These are phyloP conservation scores for Pythium rhizo-oryzae DNA, from an alignment of 352 stramenopile species.

Conservation along the genomic window DNA sequence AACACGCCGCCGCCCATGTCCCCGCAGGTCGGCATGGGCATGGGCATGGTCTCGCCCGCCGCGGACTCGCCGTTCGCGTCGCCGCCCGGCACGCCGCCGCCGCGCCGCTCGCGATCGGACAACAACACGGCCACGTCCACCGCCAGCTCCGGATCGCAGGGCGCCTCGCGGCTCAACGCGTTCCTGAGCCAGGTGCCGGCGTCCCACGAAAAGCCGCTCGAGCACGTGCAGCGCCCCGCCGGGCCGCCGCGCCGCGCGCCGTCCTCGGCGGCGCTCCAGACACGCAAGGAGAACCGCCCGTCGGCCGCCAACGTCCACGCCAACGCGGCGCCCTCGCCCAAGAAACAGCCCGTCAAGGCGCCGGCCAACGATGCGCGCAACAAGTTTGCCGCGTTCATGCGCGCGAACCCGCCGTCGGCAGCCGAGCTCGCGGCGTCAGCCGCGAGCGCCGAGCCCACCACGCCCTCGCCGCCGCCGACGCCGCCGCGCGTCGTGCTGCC, in stretches of 20 bases:
- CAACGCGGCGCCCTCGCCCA: neutral
- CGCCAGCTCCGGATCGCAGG: conserved; percentile 41
- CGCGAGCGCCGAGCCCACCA: neutral
- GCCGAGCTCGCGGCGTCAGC: neutral
- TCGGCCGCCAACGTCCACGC: conserved; percentile 11
- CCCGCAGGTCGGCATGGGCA: conserved; percentile 43
- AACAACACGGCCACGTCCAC: conserved; percentile 38
- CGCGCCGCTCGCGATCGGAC: conserved; percentile 27
- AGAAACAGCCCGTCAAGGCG: neutral
- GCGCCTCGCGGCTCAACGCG: conserved; percentile 61
- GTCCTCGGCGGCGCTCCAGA: conserved; percentile 14
- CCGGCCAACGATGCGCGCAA: conserved; percentile 50
- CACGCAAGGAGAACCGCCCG: conserved; percentile 43
- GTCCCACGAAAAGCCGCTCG: conserved; percentile 53
- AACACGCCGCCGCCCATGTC: conserved; percentile 60
- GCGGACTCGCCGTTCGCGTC: conserved; percentile 34
- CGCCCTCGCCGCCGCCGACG: conserved; percentile 20
- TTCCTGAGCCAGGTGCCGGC: conserved; percentile 80
- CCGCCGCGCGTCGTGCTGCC: conserved; percentile 22
- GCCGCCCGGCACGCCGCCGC: conserved; percentile 26
- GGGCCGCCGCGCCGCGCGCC: conserved; percentile 56
- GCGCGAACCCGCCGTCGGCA: conserved; percentile 56
- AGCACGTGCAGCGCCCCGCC: conserved; percentile 58
- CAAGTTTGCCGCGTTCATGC: conserved; percentile 86
- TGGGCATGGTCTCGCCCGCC: conserved; percentile 28